phyloP scores from a whole-genome alignment of 78 protist species.

The Speleostelium caveatum region DNA sequence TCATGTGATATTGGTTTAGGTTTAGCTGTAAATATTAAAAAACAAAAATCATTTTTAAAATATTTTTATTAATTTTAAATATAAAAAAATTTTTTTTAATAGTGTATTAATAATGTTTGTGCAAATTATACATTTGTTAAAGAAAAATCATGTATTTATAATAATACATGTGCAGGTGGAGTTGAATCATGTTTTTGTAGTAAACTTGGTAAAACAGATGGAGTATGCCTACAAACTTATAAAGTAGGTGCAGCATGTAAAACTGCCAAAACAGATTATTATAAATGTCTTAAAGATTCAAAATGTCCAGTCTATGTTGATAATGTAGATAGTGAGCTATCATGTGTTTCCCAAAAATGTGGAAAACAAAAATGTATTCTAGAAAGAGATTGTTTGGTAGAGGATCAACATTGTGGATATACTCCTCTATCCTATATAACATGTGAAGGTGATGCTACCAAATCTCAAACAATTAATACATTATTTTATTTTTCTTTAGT shows the following conservation, averaged over 20 bases:
- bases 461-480: no score
- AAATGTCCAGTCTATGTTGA: slow-evolving; percentile 22
- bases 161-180: background rate
- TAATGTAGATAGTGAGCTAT: background rate
- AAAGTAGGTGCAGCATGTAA: slow-evolving; percentile 16
- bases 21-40: slow-evolving; percentile 53
- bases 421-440: no score
- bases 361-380: slow-evolving; percentile 16
- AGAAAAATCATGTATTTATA: background rate
- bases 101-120: slow-evolving; percentile 54
- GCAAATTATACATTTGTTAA: background rate
- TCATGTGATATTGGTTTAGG: slow-evolving; percentile 54
- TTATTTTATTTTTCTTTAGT: no score
- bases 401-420: background rate
- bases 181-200: slow-evolving; percentile 33
- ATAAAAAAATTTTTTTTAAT: no score
- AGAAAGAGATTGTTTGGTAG: background rate
- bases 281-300: background rate
- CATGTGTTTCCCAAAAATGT: slow-evolving; percentile 5
- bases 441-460: no score
- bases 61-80: background rate
- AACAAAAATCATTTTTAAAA: background rate
- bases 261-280: background rate
- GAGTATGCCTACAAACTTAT: slow-evolving; percentile 9
- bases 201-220: background rate